Evolutionary conservation across 257 asterid genomes (phyloP), one percentile per base, ranked within the genome.

Genomic region (Nicotiana noctiflora): DNA sequence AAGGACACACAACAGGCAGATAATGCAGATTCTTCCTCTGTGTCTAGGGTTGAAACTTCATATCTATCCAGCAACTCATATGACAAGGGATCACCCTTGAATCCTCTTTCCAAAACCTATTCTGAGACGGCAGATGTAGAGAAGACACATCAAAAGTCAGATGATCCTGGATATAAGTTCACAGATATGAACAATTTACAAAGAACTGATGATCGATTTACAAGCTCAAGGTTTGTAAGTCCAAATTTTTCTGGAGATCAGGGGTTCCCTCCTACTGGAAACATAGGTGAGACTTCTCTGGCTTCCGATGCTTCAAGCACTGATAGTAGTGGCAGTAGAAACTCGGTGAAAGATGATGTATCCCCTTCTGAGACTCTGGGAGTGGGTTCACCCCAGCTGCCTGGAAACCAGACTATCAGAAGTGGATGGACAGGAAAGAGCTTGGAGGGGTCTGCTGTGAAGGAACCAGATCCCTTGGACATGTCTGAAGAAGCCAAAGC

Each of bases 401-500:
- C 80, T 46, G 76, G 79, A 78, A 82, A 84, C 63, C 86, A 82
- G 84, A 84, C 75, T 53, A 62, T 62, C 53, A 79, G 60, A 67
- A 81, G 84, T 84, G 84, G 91, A 29, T 87, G 93, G 96, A 75
- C 81, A 1, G 92, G 90, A 13, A 87, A 79, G 82, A 92, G 93
- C 88, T 88, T 91, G 86, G 98, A 93, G 82, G 98, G 94, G 21
- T 93, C 98, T 14, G 97, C 90, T 27, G 93, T 91, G 87, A 93
- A 87, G 86, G 97, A 92, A 84, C 13, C 90, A 0, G 94, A 91
- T 84, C 93, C 91, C 18, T 81, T 95, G 46, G 99, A 95, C 86
- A 92, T 93, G 99, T 95, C 99, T 2, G 98, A 95, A 85, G 99
- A 95, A 86, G 99, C 98, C 51, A 95, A 93, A 87, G 91, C 98